Percentiles rank a stretch among this genome's conserved stretches.
phyloP scores from a whole-genome alignment of 371 early-diverging fungal species.

The Syncephalastrum sp. region DNA sequence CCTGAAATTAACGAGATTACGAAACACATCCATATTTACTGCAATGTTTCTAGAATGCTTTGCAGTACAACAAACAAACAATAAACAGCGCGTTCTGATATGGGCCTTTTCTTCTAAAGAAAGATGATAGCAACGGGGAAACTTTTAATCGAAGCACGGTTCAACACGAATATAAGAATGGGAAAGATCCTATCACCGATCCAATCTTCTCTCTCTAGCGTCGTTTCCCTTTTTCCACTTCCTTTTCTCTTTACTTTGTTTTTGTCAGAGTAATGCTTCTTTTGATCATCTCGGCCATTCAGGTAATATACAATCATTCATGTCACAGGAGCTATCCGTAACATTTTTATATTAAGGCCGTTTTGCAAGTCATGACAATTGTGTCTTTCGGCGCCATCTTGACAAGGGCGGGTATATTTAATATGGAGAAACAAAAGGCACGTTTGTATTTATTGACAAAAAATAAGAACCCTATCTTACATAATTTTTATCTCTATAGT shows the following conservation, averaged over 20 bases:
- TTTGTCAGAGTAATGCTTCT: conserved; percentile 6
- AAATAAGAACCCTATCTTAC: conserved; percentile 3
- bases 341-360: conserved; percentile 35
- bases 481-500: conserved; percentile 32
- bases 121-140: background rate
- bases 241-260: conserved; percentile 6
- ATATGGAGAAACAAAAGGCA: conserved; percentile 57
- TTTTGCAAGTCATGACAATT: conserved; percentile 60
- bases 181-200: too few relatives aligned
- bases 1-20: background rate
- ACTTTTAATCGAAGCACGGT: background rate
- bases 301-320: conserved; percentile 2
- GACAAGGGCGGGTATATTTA: conserved; percentile 46
- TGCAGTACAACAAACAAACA: background rate
- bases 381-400: conserved; percentile 52
- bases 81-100: background rate
- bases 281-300: conserved; percentile 19
- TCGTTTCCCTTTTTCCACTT: background rate
- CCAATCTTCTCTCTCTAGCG: background rate
- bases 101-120: background rate
- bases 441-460: conserved; percentile 21
- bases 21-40: background rate
- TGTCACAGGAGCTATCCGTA: background rate
- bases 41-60: background rate
- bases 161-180: too few relatives aligned